These are phyloP conservation scores for Hyaloscypha bicolor DNA, from an alignment of 495 filamentous ascomycete species.

Conservation along the genomic window DNA sequence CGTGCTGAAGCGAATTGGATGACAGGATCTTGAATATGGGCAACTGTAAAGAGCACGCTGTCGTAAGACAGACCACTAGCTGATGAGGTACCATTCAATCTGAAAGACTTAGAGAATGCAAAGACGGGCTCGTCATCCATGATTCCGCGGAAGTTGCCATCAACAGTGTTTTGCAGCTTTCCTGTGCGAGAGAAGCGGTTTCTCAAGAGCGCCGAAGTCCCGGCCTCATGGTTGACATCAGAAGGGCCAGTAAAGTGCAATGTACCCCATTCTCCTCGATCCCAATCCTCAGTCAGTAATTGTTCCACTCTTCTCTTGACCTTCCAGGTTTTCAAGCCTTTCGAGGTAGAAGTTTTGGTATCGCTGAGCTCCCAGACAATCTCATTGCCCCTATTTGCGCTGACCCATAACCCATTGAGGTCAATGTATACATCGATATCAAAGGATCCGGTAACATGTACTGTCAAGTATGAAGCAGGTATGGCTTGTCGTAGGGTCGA, in stretches of 20 bases:
- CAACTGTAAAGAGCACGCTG: slow-evolving; percentile 79
- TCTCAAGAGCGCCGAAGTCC: slow-evolving; percentile 69
- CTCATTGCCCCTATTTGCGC: slow-evolving; percentile 65
- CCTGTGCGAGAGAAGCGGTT: slow-evolving; percentile 72
- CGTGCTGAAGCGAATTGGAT: slow-evolving; percentile 83
- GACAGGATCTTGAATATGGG: slow-evolving; percentile 81
- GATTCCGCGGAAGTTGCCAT: slow-evolving; percentile 66
- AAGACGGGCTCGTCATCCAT: slow-evolving; percentile 89
- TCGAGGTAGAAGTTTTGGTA: slow-evolving; percentile 22
- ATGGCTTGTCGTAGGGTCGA: slow-evolving; percentile 90
- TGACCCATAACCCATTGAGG: slow-evolving; percentile 88
- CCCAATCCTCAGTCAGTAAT: slow-evolving; percentile 71
- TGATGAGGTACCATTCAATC: slow-evolving; percentile 37
- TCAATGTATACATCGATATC: slow-evolving; percentile 87
- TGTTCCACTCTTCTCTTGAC: slow-evolving; percentile 66
- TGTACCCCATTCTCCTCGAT: slow-evolving; percentile 88
- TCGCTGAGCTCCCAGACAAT: slow-evolving; percentile 69
- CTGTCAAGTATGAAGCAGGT: slow-evolving; percentile 81
- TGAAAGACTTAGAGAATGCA: slow-evolving; percentile 85
- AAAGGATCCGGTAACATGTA: slow-evolving; percentile 70
- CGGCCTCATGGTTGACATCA: slow-evolving; percentile 66
- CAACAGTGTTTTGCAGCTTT: slow-evolving; percentile 62
- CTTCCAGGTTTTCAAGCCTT: slow-evolving; percentile 55
- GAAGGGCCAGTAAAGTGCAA: slow-evolving; percentile 74
- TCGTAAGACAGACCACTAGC: slow-evolving; percentile 35